phyloP scores from a whole-genome alignment of 768 basidiomycete species.

The Coprinopsis sp. region DNA sequence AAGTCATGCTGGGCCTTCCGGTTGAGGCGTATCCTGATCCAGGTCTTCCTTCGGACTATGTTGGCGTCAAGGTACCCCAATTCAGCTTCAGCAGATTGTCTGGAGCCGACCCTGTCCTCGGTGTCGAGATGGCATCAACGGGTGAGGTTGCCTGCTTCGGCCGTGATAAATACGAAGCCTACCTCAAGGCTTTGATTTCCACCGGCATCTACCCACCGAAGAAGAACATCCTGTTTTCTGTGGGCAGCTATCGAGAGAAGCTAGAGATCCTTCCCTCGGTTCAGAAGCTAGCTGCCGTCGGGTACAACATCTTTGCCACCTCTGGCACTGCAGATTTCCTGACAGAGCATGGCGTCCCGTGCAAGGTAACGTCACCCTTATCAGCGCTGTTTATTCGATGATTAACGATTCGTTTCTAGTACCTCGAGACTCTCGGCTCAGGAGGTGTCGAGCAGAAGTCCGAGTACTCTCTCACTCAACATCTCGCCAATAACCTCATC shows the following conservation, averaged over 20 bases:
- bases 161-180: slow-evolving; percentile 95
- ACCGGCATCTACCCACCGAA: slow-evolving; percentile 93
- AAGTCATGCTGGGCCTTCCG: slow-evolving; percentile 92
- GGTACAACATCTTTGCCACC: slow-evolving; percentile 96
- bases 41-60: slow-evolving; percentile 87
- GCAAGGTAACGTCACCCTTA: slow-evolving; percentile 56
- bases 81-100: slow-evolving; percentile 97
- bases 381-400: not conserved
- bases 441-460: slow-evolving; percentile 82
- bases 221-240: slow-evolving; percentile 96
- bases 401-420: slow-evolving; percentile 38
- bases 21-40: slow-evolving; percentile 88
- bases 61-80: slow-evolving; percentile 99
- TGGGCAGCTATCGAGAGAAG: slow-evolving; percentile 97
- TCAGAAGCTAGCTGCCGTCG: slow-evolving; percentile 88
- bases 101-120: slow-evolving; percentile 95
- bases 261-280: slow-evolving; percentile 92
- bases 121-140: slow-evolving; percentile 99
- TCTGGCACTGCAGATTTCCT: slow-evolving; percentile 97
- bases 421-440: slow-evolving; percentile 83
- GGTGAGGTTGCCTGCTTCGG: slow-evolving; percentile 99
- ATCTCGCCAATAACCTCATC: slow-evolving; percentile 94
- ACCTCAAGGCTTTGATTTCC: slow-evolving; percentile 94
- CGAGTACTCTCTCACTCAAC: slow-evolving; percentile 95
- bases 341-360: slow-evolving; percentile 92